Evolutionary conservation across 2,329 filamentous ascomycete species (phyloP).

Genomic region (Colletotrichum tropicicola): DNA sequence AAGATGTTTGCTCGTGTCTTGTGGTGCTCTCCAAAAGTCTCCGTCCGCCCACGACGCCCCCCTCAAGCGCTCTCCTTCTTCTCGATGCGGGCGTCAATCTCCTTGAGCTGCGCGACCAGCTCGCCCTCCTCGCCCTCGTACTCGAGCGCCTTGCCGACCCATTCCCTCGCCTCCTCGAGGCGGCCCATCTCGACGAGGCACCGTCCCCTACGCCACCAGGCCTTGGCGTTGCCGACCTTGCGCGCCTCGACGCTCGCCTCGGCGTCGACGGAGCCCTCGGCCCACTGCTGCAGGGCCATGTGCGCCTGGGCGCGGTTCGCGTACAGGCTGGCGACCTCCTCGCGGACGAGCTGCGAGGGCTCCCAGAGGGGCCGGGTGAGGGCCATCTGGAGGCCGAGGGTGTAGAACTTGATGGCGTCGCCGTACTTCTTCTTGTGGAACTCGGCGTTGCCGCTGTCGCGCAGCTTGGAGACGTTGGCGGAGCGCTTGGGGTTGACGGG

Average conservation of each 20-base stretch:
- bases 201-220: constrained; percentile 88
- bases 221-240: constrained; percentile 88
- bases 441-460: constrained; percentile 84
- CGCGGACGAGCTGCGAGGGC: constrained; percentile 81
- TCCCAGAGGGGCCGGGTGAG: constrained; percentile 86
- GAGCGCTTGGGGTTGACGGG: constrained; percentile 93
- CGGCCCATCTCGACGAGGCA: constrained; percentile 92
- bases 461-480: constrained; percentile 88
- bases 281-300: constrained; percentile 84
- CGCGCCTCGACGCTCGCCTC: constrained; percentile 90
- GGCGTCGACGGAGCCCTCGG: constrained; percentile 87
- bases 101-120: constrained; percentile 70
- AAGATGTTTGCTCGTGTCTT: neutral
- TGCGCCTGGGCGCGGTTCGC: constrained; percentile 90
- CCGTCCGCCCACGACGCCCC: no score
- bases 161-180: constrained; percentile 81
- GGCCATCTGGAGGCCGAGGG: constrained; percentile 90
- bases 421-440: constrained; percentile 80
- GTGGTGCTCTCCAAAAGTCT: neutral
- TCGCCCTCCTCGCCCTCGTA: constrained; percentile 79
- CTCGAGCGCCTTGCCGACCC: constrained; percentile 81
- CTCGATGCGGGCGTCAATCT: constrained; percentile 61
- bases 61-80: constrained; percentile 43
- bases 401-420: constrained; percentile 85
- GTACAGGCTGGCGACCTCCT: constrained; percentile 83